A percentile compares a stretch with the other conserved stretches of the same genome.
These are phyloP conservation scores for Aspergillus japonicus DNA, from an alignment of 2,329 filamentous ascomycete species.

Conservation along the genomic window DNA sequence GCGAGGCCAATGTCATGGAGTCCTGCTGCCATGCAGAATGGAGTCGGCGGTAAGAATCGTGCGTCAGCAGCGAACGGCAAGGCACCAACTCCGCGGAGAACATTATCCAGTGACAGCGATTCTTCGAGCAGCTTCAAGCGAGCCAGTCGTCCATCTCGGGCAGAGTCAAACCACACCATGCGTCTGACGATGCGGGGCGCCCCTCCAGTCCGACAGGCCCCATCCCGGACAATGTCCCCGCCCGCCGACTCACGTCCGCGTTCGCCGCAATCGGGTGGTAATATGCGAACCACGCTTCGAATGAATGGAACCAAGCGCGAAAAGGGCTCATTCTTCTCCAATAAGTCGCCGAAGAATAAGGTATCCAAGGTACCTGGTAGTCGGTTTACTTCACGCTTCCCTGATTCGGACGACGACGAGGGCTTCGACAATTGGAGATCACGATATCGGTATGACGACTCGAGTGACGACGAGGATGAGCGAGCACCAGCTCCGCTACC, in stretches of 20 bases:
- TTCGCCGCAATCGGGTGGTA: conserved; percentile 42
- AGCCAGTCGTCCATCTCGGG: conserved; percentile 48
- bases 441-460: conserved; percentile 62
- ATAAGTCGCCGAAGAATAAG: conserved; percentile 36
- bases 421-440: conserved; percentile 38
- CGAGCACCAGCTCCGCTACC: conserved; percentile 39
- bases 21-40: conserved; percentile 19
- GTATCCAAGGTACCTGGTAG: conserved; percentile 25
- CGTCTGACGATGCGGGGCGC: conserved; percentile 69
- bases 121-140: conserved; percentile 76
- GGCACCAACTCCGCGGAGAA: conserved; percentile 46
- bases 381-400: conserved; percentile 52
- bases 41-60: conserved; percentile 8
- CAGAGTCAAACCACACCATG: conserved; percentile 59
- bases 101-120: conserved; percentile 66
- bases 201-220: conserved; percentile 36
- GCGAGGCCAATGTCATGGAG: conserved; percentile 26
- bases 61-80: conserved; percentile 10
- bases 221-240: conserved; percentile 58
- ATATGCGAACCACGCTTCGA: conserved; percentile 50
- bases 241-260: conserved; percentile 53
- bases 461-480: conserved; percentile 66
- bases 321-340: conserved; percentile 42
- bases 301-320: conserved; percentile 47
- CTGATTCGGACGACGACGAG: conserved; percentile 66